Conservation (phyloP, 371 early-diverging fungal genomes). For the Rhizopus delemar region DNA sequence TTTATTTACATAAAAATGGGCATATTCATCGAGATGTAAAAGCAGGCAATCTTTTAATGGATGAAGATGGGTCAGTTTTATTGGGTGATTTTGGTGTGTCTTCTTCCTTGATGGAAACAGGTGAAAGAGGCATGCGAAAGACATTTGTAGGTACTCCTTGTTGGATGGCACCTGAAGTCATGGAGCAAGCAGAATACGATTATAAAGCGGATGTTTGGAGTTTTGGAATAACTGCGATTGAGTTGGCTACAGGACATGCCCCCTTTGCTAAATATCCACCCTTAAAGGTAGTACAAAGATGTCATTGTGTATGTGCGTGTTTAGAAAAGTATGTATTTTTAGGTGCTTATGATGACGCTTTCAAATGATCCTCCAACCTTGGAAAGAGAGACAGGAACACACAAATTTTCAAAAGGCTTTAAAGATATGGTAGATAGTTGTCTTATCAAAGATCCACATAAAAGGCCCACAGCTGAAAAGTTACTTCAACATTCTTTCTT, state of each 20-base stretch:
- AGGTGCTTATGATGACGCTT: constrained; percentile 88
- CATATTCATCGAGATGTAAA: constrained; percentile 94
- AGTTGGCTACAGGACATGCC: constrained; percentile 90
- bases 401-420: constrained; percentile 76
- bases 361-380: constrained; percentile 88
- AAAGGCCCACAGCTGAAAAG: constrained; percentile 81
- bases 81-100: constrained; percentile 93
- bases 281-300: constrained; percentile 62
- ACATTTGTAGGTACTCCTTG: constrained; percentile 95
- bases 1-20: constrained; percentile 85
- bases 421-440: constrained; percentile 88
- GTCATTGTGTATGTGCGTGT: background rate
- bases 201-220: constrained; percentile 93
- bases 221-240: constrained; percentile 90
- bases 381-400: constrained; percentile 71
- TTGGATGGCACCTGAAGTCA: constrained; percentile 91
- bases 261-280: constrained; percentile 94
- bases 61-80: constrained; percentile 78
- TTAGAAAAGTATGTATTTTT: background rate
- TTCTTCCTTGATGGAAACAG: constrained; percentile 76
- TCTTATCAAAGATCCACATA: constrained; percentile 79
- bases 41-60: constrained; percentile 86
- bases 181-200: constrained; percentile 81
- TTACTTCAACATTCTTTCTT: constrained; percentile 80
- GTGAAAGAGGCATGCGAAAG: constrained; percentile 76